Evolutionary conservation across 2,329 filamentous ascomycete species (phyloP).

Genomic region (Zelopaecilomyces penicillatus): DNA sequence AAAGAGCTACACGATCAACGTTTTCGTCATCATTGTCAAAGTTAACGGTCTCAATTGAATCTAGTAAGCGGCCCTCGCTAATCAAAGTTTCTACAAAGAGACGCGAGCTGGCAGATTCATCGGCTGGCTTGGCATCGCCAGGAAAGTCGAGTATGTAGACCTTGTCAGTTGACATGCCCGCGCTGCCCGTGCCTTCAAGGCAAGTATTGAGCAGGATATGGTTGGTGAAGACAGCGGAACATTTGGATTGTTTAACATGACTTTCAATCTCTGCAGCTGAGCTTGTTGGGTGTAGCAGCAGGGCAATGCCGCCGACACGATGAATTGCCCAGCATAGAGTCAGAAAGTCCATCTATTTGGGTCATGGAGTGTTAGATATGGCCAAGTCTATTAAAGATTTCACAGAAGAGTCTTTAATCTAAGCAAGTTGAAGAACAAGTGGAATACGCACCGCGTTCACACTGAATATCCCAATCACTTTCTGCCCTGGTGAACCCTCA

Average conservation of each 20-base stretch:
- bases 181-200: not conserved
- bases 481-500: no score
- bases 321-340: slow-evolving; percentile 7
- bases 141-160: not conserved
- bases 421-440: not conserved
- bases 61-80: no score
- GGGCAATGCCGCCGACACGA: slow-evolving; percentile 4
- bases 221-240: slow-evolving; percentile 2
- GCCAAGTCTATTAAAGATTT: no score
- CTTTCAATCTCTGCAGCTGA: slow-evolving; percentile 2
- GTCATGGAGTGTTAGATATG: not conserved
- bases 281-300: slow-evolving; percentile 4
- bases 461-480: no score
- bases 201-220: not conserved
- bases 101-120: not conserved
- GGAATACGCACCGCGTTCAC: not conserved
- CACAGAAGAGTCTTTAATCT: no score
- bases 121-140: not conserved
- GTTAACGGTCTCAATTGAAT: not conserved
- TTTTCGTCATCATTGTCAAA: not conserved
- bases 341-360: slow-evolving; percentile 4
- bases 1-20: slow-evolving; percentile 4
- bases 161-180: slow-evolving; percentile 2
- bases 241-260: not conserved
- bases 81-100: not conserved